Percentiles rank a stretch among this genome's conserved stretches.
Conservation (phyloP, 179 eudicot species). For the Drosera spatulata region DNA sequence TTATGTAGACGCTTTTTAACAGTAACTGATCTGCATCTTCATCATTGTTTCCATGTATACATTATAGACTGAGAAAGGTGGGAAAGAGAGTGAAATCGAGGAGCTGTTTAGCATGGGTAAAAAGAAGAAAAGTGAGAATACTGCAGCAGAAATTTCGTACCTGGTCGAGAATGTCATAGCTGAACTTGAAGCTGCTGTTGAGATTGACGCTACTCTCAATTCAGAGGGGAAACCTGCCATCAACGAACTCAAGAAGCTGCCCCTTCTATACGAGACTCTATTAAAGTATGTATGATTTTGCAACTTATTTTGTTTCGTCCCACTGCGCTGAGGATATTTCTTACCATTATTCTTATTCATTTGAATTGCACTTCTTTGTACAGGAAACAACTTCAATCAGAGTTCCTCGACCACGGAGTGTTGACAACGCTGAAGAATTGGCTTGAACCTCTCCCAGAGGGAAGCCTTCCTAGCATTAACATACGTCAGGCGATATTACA, state of each 20-base stretch:
- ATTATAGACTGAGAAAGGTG: conserved; percentile 79
- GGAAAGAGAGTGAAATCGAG: conserved; percentile 61
- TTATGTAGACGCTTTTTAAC: neutral
- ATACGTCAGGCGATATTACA: conserved; percentile 61
- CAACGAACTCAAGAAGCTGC: conserved; percentile 69
- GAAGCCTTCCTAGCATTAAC: conserved; percentile 78
- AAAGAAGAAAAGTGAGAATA: conserved; percentile 67
- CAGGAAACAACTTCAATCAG: conserved; percentile 87
- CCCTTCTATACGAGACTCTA: conserved; percentile 69
- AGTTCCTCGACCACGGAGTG: conserved; percentile 83
- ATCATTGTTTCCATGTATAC: neutral
- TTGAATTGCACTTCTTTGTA: conserved; percentile 21
- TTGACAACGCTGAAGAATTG: conserved; percentile 62
- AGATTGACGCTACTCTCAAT: conserved; percentile 72
- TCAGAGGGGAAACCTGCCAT: conserved; percentile 70
- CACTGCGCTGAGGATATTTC: conserved; percentile 27
- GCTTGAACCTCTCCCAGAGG: conserved; percentile 91
- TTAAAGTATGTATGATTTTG: conserved; percentile 64
- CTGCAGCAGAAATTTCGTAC: conserved; percentile 68
- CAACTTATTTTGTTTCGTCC: conserved; percentile 70
- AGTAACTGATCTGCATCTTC: neutral
- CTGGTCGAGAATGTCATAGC: conserved; percentile 81
- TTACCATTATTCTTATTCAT: neutral
- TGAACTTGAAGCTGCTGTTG: conserved; percentile 78
- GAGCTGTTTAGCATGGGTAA: conserved; percentile 44